phyloP scores from a whole-genome alignment of 768 basidiomycete species.

The Rickenella mellea region DNA sequence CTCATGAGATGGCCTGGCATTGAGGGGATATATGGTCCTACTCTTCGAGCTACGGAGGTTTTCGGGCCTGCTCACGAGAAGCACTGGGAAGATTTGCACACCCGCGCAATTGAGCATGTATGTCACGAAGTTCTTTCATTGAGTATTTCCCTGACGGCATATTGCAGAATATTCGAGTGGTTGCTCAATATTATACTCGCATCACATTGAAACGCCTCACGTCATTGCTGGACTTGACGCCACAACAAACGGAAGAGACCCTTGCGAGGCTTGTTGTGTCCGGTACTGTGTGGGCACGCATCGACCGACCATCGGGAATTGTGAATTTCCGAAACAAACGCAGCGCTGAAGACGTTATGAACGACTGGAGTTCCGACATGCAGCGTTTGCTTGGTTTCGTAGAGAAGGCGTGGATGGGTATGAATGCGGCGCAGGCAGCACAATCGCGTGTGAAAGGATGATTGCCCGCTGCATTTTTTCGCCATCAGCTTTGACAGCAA shows the following conservation, averaged over 20 bases:
- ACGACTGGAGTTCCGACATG: constrained; percentile 97
- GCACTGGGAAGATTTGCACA: constrained; percentile 92
- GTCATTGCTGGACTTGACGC: constrained; percentile 75
- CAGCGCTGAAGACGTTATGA: constrained; percentile 88
- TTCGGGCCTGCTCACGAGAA: constrained; percentile 53
- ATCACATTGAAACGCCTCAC: constrained; percentile 80
- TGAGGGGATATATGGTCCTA: constrained; percentile 77
- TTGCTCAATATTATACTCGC: constrained; percentile 90
- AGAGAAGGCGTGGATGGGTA: constrained; percentile 99
- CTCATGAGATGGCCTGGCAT: constrained; percentile 98
- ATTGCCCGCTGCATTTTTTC: background rate
- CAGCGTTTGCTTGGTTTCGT: constrained; percentile 82
- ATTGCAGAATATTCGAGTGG: constrained; percentile 85
- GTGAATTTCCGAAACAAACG: constrained; percentile 80
- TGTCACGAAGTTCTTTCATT: background rate
- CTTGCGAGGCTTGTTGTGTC: constrained; percentile 86
- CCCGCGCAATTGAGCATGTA: constrained; percentile 94
- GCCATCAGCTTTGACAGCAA: no score
- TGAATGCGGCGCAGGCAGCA: constrained; percentile 84
- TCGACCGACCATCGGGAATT: constrained; percentile 86
- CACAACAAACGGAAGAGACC: constrained; percentile 77
- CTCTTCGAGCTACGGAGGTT: constrained; percentile 69
- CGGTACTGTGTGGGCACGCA: constrained; percentile 87
- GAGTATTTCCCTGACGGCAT: constrained; percentile 1
- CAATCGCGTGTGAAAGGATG: constrained; percentile 52